Percentiles rank a stretch among this genome's conserved stretches.
Conservation (phyloP, 352 stramenopile species). For the Thalassiosira hispida region DNA sequence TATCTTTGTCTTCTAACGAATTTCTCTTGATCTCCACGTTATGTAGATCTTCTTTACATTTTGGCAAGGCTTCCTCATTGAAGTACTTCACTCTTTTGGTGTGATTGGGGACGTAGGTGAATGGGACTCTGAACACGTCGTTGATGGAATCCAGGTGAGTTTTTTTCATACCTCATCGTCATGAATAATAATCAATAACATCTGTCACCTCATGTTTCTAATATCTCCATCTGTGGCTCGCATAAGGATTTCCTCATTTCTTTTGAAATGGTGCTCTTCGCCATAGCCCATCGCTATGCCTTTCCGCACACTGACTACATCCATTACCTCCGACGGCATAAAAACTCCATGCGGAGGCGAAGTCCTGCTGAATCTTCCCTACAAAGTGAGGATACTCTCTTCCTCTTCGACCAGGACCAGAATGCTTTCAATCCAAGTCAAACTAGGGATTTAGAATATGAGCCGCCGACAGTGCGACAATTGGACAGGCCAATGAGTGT, state of each 20-base stretch:
- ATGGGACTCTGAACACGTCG: slow-evolving; percentile 38
- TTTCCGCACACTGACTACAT: slow-evolving; percentile 59
- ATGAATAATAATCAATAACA: no score
- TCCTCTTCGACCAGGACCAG: slow-evolving; percentile 53
- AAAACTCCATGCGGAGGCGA: neutral
- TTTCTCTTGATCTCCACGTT: neutral
- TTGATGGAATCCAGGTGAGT: slow-evolving; percentile 41
- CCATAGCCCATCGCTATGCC: slow-evolving; percentile 46
- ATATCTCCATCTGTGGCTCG: no score
- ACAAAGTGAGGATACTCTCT: slow-evolving; percentile 18
- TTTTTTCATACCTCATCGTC: neutral
- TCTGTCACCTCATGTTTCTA: no score
- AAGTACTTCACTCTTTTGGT: slow-evolving; percentile 40
- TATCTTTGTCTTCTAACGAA: slow-evolving; percentile 16
- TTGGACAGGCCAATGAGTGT: slow-evolving; percentile 44
- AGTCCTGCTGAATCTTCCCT: neutral
- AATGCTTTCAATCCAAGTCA: slow-evolving; percentile 33
- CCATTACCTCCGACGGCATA: slow-evolving; percentile 33
- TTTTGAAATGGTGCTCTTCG: slow-evolving; percentile 57
- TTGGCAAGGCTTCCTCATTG: slow-evolving; percentile 50
- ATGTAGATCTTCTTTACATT: slow-evolving; percentile 49
- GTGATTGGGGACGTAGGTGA: slow-evolving; percentile 45
- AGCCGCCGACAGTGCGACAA: slow-evolving; percentile 42
- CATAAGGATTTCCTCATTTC: slow-evolving; percentile 46
- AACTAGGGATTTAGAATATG: slow-evolving; percentile 39